Evolutionary conservation across 352 stramenopile species (phyloP).

Genomic region (Pythium rhizo-oryzae): DNA sequence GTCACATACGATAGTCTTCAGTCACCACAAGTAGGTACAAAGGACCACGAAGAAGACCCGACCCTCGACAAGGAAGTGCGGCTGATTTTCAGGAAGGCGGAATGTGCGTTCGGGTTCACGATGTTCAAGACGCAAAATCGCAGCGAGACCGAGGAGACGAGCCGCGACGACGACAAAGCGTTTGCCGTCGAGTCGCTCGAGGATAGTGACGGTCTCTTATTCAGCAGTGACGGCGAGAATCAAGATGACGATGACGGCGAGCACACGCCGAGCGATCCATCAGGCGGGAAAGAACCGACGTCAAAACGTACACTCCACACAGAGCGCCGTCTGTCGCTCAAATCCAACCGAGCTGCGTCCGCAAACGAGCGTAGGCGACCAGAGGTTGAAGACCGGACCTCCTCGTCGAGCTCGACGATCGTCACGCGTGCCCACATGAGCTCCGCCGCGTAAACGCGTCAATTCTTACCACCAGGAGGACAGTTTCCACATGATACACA

Average conservation of each 20-base stretch:
- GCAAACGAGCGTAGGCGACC: neutral
- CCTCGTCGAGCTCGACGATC: slow-evolving; percentile 11
- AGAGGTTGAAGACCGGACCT: slow-evolving; percentile 1
- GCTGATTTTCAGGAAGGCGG: slow-evolving; percentile 23
- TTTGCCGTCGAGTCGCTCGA: slow-evolving; percentile 25
- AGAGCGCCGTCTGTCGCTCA: neutral
- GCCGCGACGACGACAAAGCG: neutral
- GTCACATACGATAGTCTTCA: neutral
- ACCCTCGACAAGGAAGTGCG: slow-evolving; percentile 26
- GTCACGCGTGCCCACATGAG: slow-evolving; percentile 25
- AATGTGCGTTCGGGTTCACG: slow-evolving; percentile 27
- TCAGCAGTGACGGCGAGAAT: slow-evolving; percentile 30
- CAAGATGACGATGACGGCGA: slow-evolving; percentile 18
- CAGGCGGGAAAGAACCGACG: neutral
- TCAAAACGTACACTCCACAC: neutral
- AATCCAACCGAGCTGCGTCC: neutral
- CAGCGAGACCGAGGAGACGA: neutral
- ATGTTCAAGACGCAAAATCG: slow-evolving; percentile 2
- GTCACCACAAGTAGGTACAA: neutral
- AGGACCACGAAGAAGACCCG: slow-evolving; percentile 9
- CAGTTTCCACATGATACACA: too few relatives aligned
- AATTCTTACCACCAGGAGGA: too few relatives aligned
- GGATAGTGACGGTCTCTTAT: slow-evolving; percentile 20
- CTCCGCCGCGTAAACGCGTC: slow-evolving; percentile 21
- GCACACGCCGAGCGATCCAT: neutral